These are phyloP conservation scores for Didymella lethalis DNA, from an alignment of 2,329 filamentous ascomycete species.

Conservation along the genomic window DNA sequence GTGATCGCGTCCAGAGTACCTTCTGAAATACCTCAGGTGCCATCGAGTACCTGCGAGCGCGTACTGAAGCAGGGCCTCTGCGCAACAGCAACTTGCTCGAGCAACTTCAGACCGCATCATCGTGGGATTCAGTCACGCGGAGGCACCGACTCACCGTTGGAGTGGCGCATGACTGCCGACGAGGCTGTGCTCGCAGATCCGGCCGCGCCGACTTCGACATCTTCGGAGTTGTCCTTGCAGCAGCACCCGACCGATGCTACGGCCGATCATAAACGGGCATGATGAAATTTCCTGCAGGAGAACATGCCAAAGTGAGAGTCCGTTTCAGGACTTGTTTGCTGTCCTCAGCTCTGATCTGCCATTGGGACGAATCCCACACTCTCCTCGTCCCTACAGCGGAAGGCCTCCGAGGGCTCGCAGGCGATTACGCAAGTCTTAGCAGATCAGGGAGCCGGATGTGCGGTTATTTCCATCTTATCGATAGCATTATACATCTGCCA, in stretches of 20 bases:
- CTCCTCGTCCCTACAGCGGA: slow-evolving; percentile 3
- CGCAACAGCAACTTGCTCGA: slow-evolving; percentile 25
- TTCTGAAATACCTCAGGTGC: slow-evolving; percentile 28
- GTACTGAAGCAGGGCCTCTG: slow-evolving; percentile 42
- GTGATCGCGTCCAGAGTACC: slow-evolving; percentile 41
- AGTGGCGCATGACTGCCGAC: slow-evolving; percentile 29
- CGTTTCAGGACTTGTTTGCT: slow-evolving; percentile 40
- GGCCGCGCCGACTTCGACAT: slow-evolving; percentile 34
- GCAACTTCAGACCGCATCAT: slow-evolving; percentile 22
- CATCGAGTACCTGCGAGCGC: slow-evolving; percentile 47
- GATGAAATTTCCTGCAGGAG: slow-evolving; percentile 18
- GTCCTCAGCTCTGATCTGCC: slow-evolving; percentile 26
- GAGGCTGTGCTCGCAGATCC: slow-evolving; percentile 42
- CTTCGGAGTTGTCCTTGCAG: slow-evolving; percentile 17
- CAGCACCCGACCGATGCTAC: slow-evolving; percentile 29
- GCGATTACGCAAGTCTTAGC: slow-evolving; percentile 20
- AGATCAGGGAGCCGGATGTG: slow-evolving; percentile 11
- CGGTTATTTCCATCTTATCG: slow-evolving; percentile 30
- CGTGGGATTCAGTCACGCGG: slow-evolving; percentile 21
- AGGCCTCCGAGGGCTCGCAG: slow-evolving; percentile 6
- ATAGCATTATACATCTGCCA: slow-evolving; percentile 38
- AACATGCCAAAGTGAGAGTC: slow-evolving; percentile 25
- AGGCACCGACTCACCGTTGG: slow-evolving; percentile 6
- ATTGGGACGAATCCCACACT: slow-evolving; percentile 34
- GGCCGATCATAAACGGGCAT: slow-evolving; percentile 27